Percentiles rank a stretch among this genome's conserved stretches.
phyloP scores from a whole-genome alignment of 306 rosid species.

The Quercus parvula region DNA sequence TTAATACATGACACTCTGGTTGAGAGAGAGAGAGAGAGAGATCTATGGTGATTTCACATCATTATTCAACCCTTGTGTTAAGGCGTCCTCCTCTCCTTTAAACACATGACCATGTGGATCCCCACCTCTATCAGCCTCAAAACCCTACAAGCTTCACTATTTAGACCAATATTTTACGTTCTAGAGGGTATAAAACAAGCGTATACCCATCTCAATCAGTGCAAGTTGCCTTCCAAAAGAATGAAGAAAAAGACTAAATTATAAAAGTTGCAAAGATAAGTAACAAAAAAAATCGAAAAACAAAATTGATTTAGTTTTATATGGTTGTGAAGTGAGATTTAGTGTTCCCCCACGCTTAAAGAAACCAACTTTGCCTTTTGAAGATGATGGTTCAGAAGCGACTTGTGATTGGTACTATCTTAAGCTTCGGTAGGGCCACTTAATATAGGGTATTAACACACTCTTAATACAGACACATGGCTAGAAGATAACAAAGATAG shows the following conservation, averaged over 20 bases:
- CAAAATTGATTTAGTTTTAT: background rate
- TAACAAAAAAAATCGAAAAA: background rate
- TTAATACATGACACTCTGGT: background rate
- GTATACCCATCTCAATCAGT: slow-evolving; percentile 8
- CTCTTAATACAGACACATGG: slow-evolving; percentile 31
- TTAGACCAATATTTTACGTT: background rate
- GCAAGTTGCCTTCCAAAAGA: background rate
- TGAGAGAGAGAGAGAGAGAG: background rate
- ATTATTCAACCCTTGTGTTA: slow-evolving; percentile 9
- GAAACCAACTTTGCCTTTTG: background rate
- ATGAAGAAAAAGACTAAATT: background rate
- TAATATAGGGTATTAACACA: slow-evolving; percentile 1
- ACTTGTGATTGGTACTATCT: slow-evolving; percentile 37
- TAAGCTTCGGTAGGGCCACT: slow-evolving; percentile 22
- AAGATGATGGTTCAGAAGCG: slow-evolving; percentile 15
- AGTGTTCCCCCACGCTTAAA: background rate
- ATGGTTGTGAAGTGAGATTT: slow-evolving; percentile 16
- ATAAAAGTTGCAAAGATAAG: background rate
- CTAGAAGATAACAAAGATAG: slow-evolving; percentile 16
- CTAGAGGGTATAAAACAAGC: slow-evolving; percentile 8
- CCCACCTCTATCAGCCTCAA: slow-evolving; percentile 15
- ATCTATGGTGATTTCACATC: background rate
- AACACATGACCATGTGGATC: slow-evolving; percentile 24
- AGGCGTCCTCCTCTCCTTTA: slow-evolving; percentile 16
- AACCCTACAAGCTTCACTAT: slow-evolving; percentile 1